phyloP scores from a whole-genome alignment of 371 early-diverging fungal species.

The Dentiscutata heterogama region DNA sequence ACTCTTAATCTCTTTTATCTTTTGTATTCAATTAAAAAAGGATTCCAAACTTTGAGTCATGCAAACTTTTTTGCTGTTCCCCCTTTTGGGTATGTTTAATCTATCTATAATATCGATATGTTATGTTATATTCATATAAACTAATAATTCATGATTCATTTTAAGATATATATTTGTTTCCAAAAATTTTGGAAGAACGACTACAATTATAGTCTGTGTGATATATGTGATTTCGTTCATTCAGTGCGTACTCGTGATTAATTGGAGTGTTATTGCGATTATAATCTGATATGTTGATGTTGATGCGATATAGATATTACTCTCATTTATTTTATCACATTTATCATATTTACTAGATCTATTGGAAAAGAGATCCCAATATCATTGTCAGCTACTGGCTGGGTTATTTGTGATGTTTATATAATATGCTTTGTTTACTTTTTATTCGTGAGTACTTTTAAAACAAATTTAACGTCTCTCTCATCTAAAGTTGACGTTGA shows the following conservation, averaged over 20 bases:
- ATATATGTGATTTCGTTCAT: neutral
- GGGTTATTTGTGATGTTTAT: constrained; percentile 21
- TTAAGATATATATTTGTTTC: constrained; percentile 25
- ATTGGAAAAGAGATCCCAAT: neutral
- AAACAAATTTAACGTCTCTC: too few relatives aligned
- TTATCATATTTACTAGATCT: neutral
- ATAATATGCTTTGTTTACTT: constrained; percentile 20
- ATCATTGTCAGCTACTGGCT: constrained; percentile 6
- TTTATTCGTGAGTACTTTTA: neutral
- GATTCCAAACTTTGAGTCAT: constrained; percentile 2
- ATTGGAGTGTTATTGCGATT: neutral
- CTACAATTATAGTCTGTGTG: constrained; percentile 18
- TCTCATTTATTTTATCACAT: neutral
- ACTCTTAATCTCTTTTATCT: too few relatives aligned
- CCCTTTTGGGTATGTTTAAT: constrained; percentile 1
- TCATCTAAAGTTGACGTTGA: too few relatives aligned
- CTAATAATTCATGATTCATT: neutral
- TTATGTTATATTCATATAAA: neutral
- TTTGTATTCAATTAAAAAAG: neutral
- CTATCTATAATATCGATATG: neutral
- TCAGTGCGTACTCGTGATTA: neutral
- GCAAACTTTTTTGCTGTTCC: constrained; percentile 30
- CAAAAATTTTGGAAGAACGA: constrained; percentile 17
- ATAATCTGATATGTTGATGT: neutral
- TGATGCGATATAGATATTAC: neutral